Base-by-base conservation (phyloP, 495 filamentous ascomycete genomes). In the Aspergillus sclerotiicarbonarius region DNA sequence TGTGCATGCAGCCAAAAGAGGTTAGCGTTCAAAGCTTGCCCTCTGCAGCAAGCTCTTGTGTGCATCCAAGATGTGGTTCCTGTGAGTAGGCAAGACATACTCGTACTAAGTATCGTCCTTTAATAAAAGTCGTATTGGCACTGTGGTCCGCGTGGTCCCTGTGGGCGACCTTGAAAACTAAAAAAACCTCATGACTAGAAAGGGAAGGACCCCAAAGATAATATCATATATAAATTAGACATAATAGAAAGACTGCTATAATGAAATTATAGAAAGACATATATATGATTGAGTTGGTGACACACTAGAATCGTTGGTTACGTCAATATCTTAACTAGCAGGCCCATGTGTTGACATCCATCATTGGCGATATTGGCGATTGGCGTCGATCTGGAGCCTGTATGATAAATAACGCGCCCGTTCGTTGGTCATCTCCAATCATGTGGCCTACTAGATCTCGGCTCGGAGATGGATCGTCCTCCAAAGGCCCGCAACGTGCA, bases 1-100 rank as follows among this genome's bases (percentile, higher is more conserved):
- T 53, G 55, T 45, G 63, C 65, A 71, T 54, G 67, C 54, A 20
- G 62, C 68, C 65, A 49, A 55, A 63, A 68, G 58, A 56, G 67
- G 67, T 43, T 41, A 71, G 70, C 50, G 57, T 53, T 47, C 55
- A 62, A 49, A 48, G 46, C 46, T 45, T 39, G 59, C 35, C 32
- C 51, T 55, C 46, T 51, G 39, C 52, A 13, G 45, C 37, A 30
- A 51, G 15, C 49, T 30, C 57, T 29, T 39, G 30, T 25, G 25
- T 52, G 31, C 54, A 25, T 25, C 2, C 25, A 25, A 25, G 25
- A 25, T 25, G 25, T 25, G 25, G 5, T 25, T 2, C 25, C 5
- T 25, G 25, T 5, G 25, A 25, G 25, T 25, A 5, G 25, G 25
- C 25, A 25, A 25, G 25, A 3, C 2, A 25, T 25, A 25, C 25